Conservation (phyloP, 345 rosid genomes). For the Pelargonium nanum region DNA sequence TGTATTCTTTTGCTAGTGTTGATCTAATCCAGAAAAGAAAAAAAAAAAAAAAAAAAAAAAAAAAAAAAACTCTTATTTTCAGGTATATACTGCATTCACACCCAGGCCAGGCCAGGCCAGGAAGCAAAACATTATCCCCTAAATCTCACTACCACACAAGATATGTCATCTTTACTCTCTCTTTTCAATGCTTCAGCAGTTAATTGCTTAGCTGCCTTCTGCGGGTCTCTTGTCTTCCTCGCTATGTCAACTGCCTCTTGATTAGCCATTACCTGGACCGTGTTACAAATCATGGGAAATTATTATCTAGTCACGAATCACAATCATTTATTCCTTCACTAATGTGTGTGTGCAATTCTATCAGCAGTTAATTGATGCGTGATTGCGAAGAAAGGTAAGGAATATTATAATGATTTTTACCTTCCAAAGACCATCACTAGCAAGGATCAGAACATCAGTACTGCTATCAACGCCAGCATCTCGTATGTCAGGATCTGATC, state of each 20-base stretch:
- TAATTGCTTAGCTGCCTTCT: slow-evolving; percentile 14
- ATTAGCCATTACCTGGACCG: slow-evolving; percentile 13
- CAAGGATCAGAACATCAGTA: slow-evolving; percentile 10
- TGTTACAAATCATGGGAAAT: neutral
- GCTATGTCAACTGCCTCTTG: slow-evolving; percentile 18
- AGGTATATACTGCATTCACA: too few species aligned
- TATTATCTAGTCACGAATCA: too few species aligned
- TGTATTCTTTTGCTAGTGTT: too few species aligned
- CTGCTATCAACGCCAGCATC: slow-evolving; percentile 1
- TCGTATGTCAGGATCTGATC: slow-evolving; percentile 17
- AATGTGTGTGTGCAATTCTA: neutral
- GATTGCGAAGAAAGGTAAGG: neutral
- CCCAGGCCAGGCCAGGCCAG: neutral
- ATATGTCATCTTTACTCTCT: slow-evolving; percentile 20
- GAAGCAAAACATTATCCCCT: neutral
- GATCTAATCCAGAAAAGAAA: too few species aligned
- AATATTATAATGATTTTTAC: slow-evolving; percentile 2
- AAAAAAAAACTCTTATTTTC: too few species aligned
- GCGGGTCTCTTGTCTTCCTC: slow-evolving; percentile 12
- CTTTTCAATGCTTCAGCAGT: slow-evolving; percentile 14
- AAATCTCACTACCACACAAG: slow-evolving; percentile 16
- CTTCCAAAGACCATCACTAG: slow-evolving; percentile 24
- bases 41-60: too few species aligned
- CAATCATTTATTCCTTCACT: neutral
- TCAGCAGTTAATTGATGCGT: neutral